Evolutionary conservation across 345 rosid species (phyloP).

Genomic region (Hypericum perforatum): DNA sequence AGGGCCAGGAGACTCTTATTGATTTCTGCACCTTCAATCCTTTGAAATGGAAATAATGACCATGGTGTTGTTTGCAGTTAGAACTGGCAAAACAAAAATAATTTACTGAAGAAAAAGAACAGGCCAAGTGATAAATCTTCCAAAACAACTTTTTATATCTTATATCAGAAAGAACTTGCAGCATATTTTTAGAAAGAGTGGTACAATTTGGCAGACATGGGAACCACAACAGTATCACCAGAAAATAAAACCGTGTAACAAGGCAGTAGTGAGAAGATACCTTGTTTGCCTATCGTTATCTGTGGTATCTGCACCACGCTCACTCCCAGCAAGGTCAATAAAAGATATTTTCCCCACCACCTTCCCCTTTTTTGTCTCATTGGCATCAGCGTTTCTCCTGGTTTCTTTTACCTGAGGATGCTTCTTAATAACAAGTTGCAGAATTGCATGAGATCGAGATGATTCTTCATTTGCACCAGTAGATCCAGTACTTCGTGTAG

Average conservation of each 20-base stretch:
- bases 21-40: slow-evolving; percentile 94
- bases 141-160: no score
- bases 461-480: slow-evolving; percentile 99
- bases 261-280: slow-evolving; percentile 20
- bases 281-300: slow-evolving; percentile 96
- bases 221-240: no score
- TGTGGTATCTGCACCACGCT: slow-evolving; percentile 98
- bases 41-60: slow-evolving; percentile 16
- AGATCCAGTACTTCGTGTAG: slow-evolving; percentile 92
- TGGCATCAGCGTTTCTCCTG: slow-evolving; percentile 62
- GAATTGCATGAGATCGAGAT: slow-evolving; percentile 96
- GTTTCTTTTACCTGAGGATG: slow-evolving; percentile 76
- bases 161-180: no score
- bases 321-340: slow-evolving; percentile 99
- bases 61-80: not conserved
- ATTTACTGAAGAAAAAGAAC: no score
- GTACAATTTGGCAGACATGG: no score
- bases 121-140: no score
- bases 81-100: not conserved
- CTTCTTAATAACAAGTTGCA: slow-evolving; percentile 88
- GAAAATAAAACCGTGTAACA: no score
- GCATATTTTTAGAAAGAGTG: no score
- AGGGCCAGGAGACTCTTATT: slow-evolving; percentile 96
- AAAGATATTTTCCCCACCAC: slow-evolving; percentile 93
- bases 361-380: slow-evolving; percentile 64